Conservation (phyloP, 805 yeast species). For the Wickerhamiella azyma region DNA sequence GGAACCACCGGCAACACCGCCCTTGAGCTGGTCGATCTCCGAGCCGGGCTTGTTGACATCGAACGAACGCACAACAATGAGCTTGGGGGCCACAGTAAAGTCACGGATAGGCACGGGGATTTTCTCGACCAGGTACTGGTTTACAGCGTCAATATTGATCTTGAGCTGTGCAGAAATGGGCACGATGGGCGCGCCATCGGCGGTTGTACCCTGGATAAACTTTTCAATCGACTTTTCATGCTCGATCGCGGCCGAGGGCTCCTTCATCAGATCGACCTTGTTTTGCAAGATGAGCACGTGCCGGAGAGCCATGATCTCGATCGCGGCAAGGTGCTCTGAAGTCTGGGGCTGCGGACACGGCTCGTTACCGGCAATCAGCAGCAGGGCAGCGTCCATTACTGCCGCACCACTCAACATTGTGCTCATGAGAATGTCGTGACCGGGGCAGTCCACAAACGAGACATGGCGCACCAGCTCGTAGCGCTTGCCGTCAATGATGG, state of each 20-base stretch:
- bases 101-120: constrained; percentile 96
- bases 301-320: constrained; percentile 95
- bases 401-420: constrained; percentile 99
- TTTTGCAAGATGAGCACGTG: constrained; percentile 94
- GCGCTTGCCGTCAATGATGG: constrained; percentile 78
- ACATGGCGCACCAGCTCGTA: constrained; percentile 89
- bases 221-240: constrained; percentile 86
- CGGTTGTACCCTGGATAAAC: constrained; percentile 94
- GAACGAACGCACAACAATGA: constrained; percentile 94
- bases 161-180: constrained; percentile 98
- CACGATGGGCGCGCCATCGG: constrained; percentile 97
- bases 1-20: constrained; percentile 99
- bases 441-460: constrained; percentile 98
- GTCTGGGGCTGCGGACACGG: constrained; percentile 99
- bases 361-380: constrained; percentile 95
- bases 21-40: constrained; percentile 90
- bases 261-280: constrained; percentile 97
- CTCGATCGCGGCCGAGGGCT: constrained; percentile 77
- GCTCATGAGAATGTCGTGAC: constrained; percentile 99
- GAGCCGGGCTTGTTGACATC: constrained; percentile 99
- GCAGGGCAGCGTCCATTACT: constrained; percentile 97
- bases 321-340: constrained; percentile 97
- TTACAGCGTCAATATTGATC: constrained; percentile 96
- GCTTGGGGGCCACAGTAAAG: constrained; percentile 82
- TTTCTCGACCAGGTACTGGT: constrained; percentile 85